Conservation (phyloP, 768 basidiomycete species). For the Ramaria rubella region DNA sequence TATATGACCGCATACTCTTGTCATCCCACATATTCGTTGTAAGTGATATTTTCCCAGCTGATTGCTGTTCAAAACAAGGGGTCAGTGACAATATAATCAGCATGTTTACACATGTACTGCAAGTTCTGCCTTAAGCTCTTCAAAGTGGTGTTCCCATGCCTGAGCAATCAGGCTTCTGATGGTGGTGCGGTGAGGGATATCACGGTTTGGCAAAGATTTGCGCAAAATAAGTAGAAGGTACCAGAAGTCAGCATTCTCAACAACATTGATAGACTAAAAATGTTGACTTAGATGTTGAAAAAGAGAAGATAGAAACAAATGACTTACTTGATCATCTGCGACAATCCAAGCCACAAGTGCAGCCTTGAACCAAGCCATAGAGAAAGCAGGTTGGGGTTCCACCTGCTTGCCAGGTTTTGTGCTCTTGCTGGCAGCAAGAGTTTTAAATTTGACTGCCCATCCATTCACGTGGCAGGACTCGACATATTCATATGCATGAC, state of each 20-base stretch:
- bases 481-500: background rate
- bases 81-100: background rate
- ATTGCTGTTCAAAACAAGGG: background rate
- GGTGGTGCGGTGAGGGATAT: constrained; percentile 32
- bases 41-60: background rate
- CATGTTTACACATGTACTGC: constrained; percentile 18
- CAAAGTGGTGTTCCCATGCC: constrained; percentile 21
- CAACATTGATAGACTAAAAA: constrained; percentile 34
- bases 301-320: background rate
- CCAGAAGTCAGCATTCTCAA: constrained; percentile 31
- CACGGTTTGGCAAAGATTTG: constrained; percentile 20
- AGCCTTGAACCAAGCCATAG: background rate
- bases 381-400: background rate
- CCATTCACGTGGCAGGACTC: background rate
- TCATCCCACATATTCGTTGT: background rate
- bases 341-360: background rate
- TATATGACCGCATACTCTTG: background rate
- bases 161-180: constrained; percentile 24
- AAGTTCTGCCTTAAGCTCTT: constrained; percentile 19
- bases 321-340: background rate
- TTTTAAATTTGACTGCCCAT: background rate
- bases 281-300: background rate
- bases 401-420: too few relatives aligned
- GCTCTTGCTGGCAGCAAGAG: too few relatives aligned
- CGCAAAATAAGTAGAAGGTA: constrained; percentile 26